These are phyloP conservation scores for Plasmodium knowlesi DNA, from an alignment of 169 alveolate genomes.

Conservation along the genomic window DNA sequence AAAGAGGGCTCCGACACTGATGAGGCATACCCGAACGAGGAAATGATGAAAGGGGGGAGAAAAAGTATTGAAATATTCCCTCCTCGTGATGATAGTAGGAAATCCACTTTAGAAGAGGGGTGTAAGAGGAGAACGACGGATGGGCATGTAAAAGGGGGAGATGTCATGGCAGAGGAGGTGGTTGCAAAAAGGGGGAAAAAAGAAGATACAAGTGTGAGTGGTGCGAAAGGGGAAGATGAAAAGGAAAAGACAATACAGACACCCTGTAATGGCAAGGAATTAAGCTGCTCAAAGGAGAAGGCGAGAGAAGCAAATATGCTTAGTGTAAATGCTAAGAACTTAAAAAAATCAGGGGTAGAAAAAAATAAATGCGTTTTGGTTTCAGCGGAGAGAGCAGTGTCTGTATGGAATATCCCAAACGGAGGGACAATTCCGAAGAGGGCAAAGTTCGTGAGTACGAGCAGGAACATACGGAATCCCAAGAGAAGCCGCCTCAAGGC, in stretches of 20 bases:
- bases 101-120: not conserved
- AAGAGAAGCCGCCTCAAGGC: not conserved
- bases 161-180: not conserved
- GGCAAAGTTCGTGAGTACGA: not conserved
- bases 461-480: not conserved
- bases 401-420: not conserved
- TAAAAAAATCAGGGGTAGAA: not conserved
- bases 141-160: not conserved
- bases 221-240: not conserved
- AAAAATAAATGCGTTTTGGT: not conserved
- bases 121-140: not conserved
- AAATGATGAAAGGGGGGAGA: not conserved
- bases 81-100: not conserved
- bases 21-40: not conserved
- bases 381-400: not conserved
- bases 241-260: not conserved
- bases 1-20: not conserved
- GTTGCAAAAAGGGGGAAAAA: not conserved
- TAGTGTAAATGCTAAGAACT: not conserved
- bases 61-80: conserved; percentile 1
- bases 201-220: not conserved
- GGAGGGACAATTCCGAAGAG: not conserved
- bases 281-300: not conserved
- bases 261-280: not conserved
- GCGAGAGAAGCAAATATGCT: not conserved